Percentiles rank a stretch among this genome's conserved stretches.
Conservation (phyloP, 2,329 filamentous ascomycete species). For the Ophiostoma ulmi region DNA sequence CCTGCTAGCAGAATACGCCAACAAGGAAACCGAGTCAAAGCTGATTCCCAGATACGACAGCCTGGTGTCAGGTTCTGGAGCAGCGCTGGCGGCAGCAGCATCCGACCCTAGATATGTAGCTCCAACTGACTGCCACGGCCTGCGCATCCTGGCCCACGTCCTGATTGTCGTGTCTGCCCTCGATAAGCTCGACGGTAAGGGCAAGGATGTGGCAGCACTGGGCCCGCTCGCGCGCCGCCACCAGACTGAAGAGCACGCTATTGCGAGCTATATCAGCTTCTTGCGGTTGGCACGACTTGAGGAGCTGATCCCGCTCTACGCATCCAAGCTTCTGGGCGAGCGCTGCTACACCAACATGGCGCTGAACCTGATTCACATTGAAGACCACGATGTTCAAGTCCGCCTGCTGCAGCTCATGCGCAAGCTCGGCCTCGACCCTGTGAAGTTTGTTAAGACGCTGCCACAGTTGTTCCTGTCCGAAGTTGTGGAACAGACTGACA, state of each 20-base stretch:
- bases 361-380: constrained; percentile 69
- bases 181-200: constrained; percentile 40
- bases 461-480: constrained; percentile 49
- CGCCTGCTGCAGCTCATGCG: constrained; percentile 69
- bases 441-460: constrained; percentile 68
- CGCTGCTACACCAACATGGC: constrained; percentile 67
- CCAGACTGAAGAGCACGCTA: constrained; percentile 63
- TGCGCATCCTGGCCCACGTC: constrained; percentile 65
- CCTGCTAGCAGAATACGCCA: constrained; percentile 46
- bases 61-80: constrained; percentile 27
- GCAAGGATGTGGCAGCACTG: constrained; percentile 36
- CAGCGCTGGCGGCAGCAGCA: not conserved
- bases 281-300: constrained; percentile 67
- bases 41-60: constrained; percentile 39
- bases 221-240: constrained; percentile 35
- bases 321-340: constrained; percentile 64
- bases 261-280: constrained; percentile 76
- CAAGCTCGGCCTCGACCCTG: constrained; percentile 65
- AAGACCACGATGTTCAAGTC: constrained; percentile 58
- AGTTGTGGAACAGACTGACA: constrained; percentile 34
- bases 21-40: constrained; percentile 36
- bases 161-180: constrained; percentile 63
- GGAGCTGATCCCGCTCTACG: constrained; percentile 81
- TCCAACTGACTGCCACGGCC: constrained; percentile 55
- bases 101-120: constrained; percentile 41